These are phyloP conservation scores for Orbilia ellipsospora DNA, from an alignment of 2,329 filamentous ascomycete genomes.

Conservation along the genomic window DNA sequence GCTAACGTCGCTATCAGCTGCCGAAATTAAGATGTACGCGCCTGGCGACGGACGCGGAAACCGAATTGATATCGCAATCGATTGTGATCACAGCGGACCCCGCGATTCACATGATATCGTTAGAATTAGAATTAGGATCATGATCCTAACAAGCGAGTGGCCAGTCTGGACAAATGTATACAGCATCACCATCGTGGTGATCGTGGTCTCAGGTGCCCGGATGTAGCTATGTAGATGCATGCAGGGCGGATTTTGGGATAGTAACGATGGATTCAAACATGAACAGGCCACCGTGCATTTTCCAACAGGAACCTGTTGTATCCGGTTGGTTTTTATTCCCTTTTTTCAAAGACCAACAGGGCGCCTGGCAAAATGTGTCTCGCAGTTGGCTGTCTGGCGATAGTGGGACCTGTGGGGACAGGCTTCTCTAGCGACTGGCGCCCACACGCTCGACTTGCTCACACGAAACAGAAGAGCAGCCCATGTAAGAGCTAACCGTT, in stretches of 20 bases:
- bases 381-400: too few relatives aligned
- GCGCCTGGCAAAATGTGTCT: too few relatives aligned
- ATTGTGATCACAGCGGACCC: too few relatives aligned
- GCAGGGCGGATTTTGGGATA: too few relatives aligned
- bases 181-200: not conserved
- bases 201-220: not conserved
- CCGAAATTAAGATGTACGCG: not conserved
- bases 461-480: too few relatives aligned
- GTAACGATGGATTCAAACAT: too few relatives aligned
- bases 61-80: too few relatives aligned
- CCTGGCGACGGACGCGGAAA: slow-evolving; percentile 5
- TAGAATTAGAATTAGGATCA: not conserved
- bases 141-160: slow-evolving; percentile 1
- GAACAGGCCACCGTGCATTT: too few relatives aligned
- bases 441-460: not conserved
- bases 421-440: not conserved
- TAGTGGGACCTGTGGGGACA: not conserved
- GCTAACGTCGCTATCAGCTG: not conserved
- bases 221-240: too few relatives aligned
- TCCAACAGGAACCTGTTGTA: too few relatives aligned
- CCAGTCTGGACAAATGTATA: slow-evolving; percentile 6
- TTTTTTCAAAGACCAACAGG: too few relatives aligned
- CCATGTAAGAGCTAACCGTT: slow-evolving; percentile 38
- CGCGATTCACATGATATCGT: too few relatives aligned
- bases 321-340: not conserved